These are phyloP conservation scores for Hortiboletus flavorubellus DNA, from an alignment of 768 basidiomycete species.

Conservation along the genomic window DNA sequence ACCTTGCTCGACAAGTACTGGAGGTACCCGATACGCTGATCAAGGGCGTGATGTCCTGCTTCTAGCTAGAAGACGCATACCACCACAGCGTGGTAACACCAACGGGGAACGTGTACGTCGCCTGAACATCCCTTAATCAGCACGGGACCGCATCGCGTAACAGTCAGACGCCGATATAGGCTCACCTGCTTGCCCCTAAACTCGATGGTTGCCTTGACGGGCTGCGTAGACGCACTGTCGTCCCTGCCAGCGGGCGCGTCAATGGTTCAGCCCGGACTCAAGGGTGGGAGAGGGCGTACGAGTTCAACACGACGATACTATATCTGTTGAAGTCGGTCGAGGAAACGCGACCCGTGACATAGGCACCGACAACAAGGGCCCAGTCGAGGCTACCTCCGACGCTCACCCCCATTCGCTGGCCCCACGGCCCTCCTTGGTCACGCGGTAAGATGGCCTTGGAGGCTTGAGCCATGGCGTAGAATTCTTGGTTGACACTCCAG, in stretches of 20 bases:
- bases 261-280: background rate
- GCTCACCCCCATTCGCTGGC: slow-evolving; percentile 61
- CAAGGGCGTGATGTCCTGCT: too few species aligned
- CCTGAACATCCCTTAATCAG: slow-evolving; percentile 33
- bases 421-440: slow-evolving; percentile 65
- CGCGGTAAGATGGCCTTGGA: slow-evolving; percentile 71
- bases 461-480: slow-evolving; percentile 72
- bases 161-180: background rate
- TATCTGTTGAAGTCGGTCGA: slow-evolving; percentile 60
- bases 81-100: slow-evolving; percentile 61
- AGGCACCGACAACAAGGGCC: slow-evolving; percentile 65
- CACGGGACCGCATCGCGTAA: background rate
- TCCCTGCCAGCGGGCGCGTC: slow-evolving; percentile 32
- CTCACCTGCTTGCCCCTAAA: slow-evolving; percentile 60
- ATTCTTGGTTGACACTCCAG: slow-evolving; percentile 72
- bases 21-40: too few species aligned
- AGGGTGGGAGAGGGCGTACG: slow-evolving; percentile 31
- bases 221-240: slow-evolving; percentile 45
- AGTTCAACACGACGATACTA: slow-evolving; percentile 72
- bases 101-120: slow-evolving; percentile 73
- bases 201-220: slow-evolving; percentile 56
- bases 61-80: slow-evolving; percentile 29
- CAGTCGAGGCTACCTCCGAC: slow-evolving; percentile 54
- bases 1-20: too few species aligned
- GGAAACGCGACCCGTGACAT: slow-evolving; percentile 52